Percentiles rank a stretch among this genome's conserved stretches.
phyloP scores from a whole-genome alignment of 148 eudicot species.

The Fagopyrum homotropicum region DNA sequence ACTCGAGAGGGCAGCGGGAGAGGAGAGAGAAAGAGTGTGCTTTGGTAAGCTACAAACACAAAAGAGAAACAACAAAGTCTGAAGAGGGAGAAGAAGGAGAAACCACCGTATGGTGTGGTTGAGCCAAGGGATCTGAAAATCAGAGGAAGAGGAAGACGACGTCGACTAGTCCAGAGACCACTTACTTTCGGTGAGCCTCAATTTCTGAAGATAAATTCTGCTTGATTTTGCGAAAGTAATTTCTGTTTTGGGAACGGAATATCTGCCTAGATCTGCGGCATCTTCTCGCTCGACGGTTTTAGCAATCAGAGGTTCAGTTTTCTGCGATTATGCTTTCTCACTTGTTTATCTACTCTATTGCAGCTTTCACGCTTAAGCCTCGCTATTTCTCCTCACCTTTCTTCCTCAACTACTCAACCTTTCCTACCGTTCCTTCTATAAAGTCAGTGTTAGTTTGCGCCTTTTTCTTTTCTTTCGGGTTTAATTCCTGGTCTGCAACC shows the following conservation, averaged over 20 bases:
- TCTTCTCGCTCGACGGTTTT: conserved; percentile 1
- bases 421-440: background rate
- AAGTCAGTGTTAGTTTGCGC: background rate
- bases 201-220: background rate
- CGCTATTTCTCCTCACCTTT: background rate
- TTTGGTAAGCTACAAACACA: background rate
- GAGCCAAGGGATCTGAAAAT: background rate
- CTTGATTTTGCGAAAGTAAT: background rate
- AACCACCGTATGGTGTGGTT: background rate
- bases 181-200: background rate
- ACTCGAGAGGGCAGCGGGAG: background rate
- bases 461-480: background rate
- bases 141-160: background rate
- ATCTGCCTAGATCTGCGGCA: conserved; percentile 8
- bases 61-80: background rate
- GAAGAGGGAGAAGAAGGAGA: background rate
- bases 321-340: background rate
- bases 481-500: background rate
- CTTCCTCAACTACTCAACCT: background rate
- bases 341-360: no score
- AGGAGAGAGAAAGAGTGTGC: conserved; percentile 9
- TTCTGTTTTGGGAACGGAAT: background rate
- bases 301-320: background rate
- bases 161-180: background rate
- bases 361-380: background rate